A percentile compares a stretch with the other conserved stretches of the same genome.
These are phyloP conservation scores for Grosmannia penicillata DNA, from an alignment of 2,329 filamentous ascomycete species.

Conservation along the genomic window DNA sequence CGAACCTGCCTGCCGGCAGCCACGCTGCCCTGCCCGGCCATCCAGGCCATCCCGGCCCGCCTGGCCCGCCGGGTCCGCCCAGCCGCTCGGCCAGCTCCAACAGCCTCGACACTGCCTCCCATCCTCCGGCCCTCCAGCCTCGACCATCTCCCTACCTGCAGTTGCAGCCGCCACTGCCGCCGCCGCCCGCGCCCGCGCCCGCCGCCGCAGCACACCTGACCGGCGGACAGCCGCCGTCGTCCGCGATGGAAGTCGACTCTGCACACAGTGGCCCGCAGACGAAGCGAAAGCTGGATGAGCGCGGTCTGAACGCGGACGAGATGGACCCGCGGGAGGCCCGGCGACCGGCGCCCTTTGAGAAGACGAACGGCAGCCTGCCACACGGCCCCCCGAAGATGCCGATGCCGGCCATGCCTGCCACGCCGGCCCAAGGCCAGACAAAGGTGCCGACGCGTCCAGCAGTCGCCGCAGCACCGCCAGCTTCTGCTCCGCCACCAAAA, in stretches of 20 bases:
- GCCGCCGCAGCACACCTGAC: not conserved
- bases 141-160: not conserved
- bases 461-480: not conserved
- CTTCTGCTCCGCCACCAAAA: not conserved
- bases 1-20: constrained; percentile 26
- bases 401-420: not conserved
- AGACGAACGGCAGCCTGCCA: constrained; percentile 25
- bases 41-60: too few species aligned
- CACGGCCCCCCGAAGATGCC: too few species aligned
- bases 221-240: too few species aligned
- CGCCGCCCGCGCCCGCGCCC: not conserved
- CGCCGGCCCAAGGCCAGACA: not conserved
- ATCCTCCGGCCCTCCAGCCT: not conserved
- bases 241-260: constrained; percentile 16
- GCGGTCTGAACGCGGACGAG: constrained; percentile 33
- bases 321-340: constrained; percentile 32
- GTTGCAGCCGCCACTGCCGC: not conserved
- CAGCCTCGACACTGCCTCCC: not conserved
- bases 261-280: constrained; percentile 23
- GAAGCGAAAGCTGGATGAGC: constrained; percentile 34
- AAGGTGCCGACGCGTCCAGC: not conserved
- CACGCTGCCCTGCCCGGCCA: not conserved
- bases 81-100: not conserved
- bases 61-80: too few species aligned
- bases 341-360: constrained; percentile 30